Conservation (phyloP, 768 basidiomycete genomes). For the Xerocomellus chrysenteron region DNA sequence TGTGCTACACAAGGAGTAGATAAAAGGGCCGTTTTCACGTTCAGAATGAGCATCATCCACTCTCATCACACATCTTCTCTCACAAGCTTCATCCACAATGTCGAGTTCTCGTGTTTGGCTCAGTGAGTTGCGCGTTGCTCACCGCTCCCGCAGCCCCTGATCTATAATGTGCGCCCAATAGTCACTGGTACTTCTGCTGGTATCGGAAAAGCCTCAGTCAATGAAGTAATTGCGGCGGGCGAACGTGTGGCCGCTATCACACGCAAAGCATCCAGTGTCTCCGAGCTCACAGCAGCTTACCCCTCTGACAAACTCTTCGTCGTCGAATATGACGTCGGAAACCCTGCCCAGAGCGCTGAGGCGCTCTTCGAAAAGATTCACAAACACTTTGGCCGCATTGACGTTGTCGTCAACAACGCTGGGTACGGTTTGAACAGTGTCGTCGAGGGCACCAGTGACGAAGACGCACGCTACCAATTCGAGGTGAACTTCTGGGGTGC, state of each 20-base stretch:
- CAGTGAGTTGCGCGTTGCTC: slow-evolving; percentile 4
- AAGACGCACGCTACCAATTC: slow-evolving; percentile 27
- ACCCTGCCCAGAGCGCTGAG: slow-evolving; percentile 12
- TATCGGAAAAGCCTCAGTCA: slow-evolving; percentile 36
- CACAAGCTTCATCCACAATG: slow-evolving; percentile 7
- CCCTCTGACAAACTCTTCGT: slow-evolving; percentile 25
- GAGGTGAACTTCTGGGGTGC: slow-evolving; percentile 37
- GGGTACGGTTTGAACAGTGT: slow-evolving; percentile 24
- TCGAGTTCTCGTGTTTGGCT: slow-evolving; percentile 24
- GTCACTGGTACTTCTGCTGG: slow-evolving; percentile 44
- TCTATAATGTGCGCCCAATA: slow-evolving; percentile 1
- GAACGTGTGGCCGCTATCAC: slow-evolving; percentile 31
- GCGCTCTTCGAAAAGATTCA: slow-evolving; percentile 23
- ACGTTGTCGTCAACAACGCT: slow-evolving; percentile 37
- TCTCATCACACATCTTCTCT: neutral
- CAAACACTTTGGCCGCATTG: slow-evolving; percentile 30
- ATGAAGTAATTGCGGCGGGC: slow-evolving; percentile 24
- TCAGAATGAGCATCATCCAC: neutral
- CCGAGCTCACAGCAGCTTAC: slow-evolving; percentile 14
- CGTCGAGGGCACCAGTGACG: slow-evolving; percentile 27
- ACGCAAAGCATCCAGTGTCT: slow-evolving; percentile 23
- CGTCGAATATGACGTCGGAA: slow-evolving; percentile 32
- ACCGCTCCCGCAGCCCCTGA: neutral
- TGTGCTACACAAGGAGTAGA: neutral
- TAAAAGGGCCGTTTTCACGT: slow-evolving; percentile 5